A percentile compares a stretch with the other conserved stretches of the same genome.
phyloP scores from a whole-genome alignment of 2,329 filamentous ascomycete genomes.

The Colletotrichum sublineola region DNA sequence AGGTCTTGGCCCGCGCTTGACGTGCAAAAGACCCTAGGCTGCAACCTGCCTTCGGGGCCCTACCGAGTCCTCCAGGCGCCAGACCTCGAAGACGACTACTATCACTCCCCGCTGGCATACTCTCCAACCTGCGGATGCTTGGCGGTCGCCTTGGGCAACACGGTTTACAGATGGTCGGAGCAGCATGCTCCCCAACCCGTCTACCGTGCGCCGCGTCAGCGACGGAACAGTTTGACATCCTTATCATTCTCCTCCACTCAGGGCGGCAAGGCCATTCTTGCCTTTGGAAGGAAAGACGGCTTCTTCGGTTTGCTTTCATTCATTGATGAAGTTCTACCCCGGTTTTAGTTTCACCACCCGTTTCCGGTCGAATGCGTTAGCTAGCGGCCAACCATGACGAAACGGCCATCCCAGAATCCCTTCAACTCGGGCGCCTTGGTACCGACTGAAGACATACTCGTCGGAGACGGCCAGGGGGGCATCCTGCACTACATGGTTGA shows the following conservation, averaged over 20 bases:
- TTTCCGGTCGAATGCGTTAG: constrained; percentile 82
- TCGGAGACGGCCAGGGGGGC: constrained; percentile 86
- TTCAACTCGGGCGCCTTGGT: constrained; percentile 64
- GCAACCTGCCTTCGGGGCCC: constrained; percentile 74
- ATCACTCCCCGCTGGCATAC: constrained; percentile 92
- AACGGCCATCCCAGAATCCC: constrained; percentile 66
- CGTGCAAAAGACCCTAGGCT: no score
- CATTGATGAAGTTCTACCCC: constrained; percentile 73
- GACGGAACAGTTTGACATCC: constrained; percentile 75
- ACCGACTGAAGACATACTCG: constrained; percentile 83
- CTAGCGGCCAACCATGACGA: constrained; percentile 77
- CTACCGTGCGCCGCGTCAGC: constrained; percentile 52
- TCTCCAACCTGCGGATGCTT: constrained; percentile 80
- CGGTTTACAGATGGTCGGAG: constrained; percentile 93
- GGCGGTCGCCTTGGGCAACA: constrained; percentile 83
- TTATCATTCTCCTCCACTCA: constrained; percentile 88
- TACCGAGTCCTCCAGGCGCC: constrained; percentile 92
- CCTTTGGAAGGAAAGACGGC: constrained; percentile 84
- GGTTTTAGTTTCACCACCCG: constrained; percentile 82
- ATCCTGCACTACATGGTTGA: constrained; percentile 92
- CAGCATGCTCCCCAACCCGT: constrained; percentile 72
- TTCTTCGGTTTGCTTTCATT: constrained; percentile 83
- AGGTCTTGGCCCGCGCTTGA: background rate
- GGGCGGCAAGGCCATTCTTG: constrained; percentile 84
- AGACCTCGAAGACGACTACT: constrained; percentile 92